phyloP scores from a whole-genome alignment of 495 filamentous ascomycete genomes.

The Amniculicola lignicola region DNA sequence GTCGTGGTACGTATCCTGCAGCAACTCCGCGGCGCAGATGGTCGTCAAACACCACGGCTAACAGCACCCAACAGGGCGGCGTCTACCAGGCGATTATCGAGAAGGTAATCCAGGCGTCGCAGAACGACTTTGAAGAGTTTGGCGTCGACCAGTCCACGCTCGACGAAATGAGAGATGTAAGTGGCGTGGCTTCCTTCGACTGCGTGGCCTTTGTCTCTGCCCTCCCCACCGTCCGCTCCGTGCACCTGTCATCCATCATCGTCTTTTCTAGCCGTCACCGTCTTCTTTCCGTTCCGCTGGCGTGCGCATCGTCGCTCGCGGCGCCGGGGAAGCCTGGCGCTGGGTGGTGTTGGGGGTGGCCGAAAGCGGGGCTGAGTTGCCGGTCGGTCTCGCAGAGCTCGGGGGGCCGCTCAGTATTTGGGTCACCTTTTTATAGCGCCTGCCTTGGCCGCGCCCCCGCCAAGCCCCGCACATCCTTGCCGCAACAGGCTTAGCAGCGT shows the following conservation, averaged over 20 bases:
- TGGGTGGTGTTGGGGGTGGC: constrained; percentile 25
- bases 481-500: constrained; percentile 22
- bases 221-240: constrained; percentile 34
- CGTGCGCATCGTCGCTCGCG: constrained; percentile 22
- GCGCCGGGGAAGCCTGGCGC: constrained; percentile 27
- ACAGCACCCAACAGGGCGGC: constrained; percentile 52
- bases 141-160: constrained; percentile 84
- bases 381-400: constrained; percentile 26
- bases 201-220: constrained; percentile 8
- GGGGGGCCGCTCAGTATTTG: constrained; percentile 36
- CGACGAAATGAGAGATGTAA: constrained; percentile 78
- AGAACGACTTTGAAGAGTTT: constrained; percentile 94
- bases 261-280: constrained; percentile 10
- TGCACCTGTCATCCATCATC: too few relatives aligned
- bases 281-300: constrained; percentile 10
- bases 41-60: too few relatives aligned
- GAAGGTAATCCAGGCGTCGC: constrained; percentile 81
- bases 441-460: constrained; percentile 29
- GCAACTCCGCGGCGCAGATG: too few relatives aligned
- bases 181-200: constrained; percentile 39
- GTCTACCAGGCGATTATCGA: constrained; percentile 89
- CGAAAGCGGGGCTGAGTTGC: constrained; percentile 36
- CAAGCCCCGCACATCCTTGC: constrained; percentile 29
- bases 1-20: constrained; percentile 27
- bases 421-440: constrained; percentile 36